These are phyloP conservation scores for Rubus idaeus DNA, from an alignment of 306 rosid genomes.

Conservation along the genomic window DNA sequence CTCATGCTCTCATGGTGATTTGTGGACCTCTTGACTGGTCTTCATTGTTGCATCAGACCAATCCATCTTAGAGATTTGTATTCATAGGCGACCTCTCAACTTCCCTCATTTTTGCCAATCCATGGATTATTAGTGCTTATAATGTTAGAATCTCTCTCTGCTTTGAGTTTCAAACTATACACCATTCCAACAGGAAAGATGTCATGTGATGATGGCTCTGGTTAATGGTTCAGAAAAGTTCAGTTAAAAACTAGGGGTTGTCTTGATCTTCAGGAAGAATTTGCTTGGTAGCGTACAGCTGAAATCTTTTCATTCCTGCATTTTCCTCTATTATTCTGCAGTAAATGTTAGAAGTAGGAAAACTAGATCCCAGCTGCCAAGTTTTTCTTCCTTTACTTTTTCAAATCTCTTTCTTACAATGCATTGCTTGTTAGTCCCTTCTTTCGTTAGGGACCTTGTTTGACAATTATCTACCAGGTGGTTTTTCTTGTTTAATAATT, in stretches of 20 bases:
- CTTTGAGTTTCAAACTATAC: neutral
- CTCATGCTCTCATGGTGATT: neutral
- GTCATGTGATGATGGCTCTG: constrained; percentile 9
- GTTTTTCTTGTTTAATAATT: neutral
- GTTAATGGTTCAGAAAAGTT: neutral
- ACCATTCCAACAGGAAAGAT: neutral
- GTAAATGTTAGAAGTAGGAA: neutral
- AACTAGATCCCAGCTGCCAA: neutral
- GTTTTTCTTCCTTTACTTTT: neutral
- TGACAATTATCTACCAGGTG: neutral
- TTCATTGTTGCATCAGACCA: neutral
- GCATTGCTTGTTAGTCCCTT: neutral
- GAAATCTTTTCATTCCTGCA: constrained; percentile 1
- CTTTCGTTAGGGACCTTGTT: neutral
- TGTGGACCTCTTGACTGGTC: neutral
- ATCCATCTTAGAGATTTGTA: neutral
- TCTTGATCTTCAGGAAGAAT: constrained; percentile 1
- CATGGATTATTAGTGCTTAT: neutral
- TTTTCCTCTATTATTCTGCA: neutral
- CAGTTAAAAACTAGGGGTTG: neutral
- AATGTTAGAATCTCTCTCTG: neutral
- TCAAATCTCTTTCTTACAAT: neutral
- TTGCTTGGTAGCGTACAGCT: neutral
- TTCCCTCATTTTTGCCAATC: neutral
- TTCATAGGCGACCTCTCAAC: neutral